These are phyloP conservation scores for Candida sp. DNA, from an alignment of 1,139 yeast genomes.

Conservation along the genomic window DNA sequence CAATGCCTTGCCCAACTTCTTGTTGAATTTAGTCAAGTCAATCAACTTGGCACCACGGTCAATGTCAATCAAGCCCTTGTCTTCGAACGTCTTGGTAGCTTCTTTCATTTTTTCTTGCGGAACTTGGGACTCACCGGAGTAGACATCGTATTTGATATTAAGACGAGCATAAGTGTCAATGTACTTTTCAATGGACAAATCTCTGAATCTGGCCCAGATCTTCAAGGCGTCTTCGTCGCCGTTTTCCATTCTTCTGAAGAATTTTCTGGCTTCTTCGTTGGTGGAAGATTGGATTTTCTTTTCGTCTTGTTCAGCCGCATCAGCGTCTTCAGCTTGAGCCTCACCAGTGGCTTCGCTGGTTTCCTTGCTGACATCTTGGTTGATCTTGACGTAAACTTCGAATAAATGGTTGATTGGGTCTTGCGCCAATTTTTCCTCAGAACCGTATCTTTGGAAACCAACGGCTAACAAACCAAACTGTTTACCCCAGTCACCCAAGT, in stretches of 20 bases:
- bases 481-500: constrained; percentile 99
- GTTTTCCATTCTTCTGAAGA: constrained; percentile 91
- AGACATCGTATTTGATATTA: constrained; percentile 84
- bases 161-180: constrained; percentile 89
- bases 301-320: constrained; percentile 17
- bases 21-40: constrained; percentile 85
- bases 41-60: constrained; percentile 93
- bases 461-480: constrained; percentile 97
- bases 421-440: constrained; percentile 65
- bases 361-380: constrained; percentile 78
- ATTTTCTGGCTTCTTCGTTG: constrained; percentile 85
- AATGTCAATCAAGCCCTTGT: constrained; percentile 76
- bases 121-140: constrained; percentile 97
- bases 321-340: constrained; percentile 31
- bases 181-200: constrained; percentile 84
- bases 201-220: constrained; percentile 91
- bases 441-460: constrained; percentile 87
- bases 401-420: constrained; percentile 97
- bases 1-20: constrained; percentile 92
- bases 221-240: constrained; percentile 84
- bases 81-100: constrained; percentile 66
- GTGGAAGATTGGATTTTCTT: constrained; percentile 33
- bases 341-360: constrained; percentile 45
- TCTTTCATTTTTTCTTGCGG: constrained; percentile 71
- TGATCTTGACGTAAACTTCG: constrained; percentile 90